Percentiles rank a stretch among this genome's conserved stretches.
These are phyloP conservation scores for Lachancea meyersii DNA, from an alignment of 805 yeast genomes.

Conservation along the genomic window DNA sequence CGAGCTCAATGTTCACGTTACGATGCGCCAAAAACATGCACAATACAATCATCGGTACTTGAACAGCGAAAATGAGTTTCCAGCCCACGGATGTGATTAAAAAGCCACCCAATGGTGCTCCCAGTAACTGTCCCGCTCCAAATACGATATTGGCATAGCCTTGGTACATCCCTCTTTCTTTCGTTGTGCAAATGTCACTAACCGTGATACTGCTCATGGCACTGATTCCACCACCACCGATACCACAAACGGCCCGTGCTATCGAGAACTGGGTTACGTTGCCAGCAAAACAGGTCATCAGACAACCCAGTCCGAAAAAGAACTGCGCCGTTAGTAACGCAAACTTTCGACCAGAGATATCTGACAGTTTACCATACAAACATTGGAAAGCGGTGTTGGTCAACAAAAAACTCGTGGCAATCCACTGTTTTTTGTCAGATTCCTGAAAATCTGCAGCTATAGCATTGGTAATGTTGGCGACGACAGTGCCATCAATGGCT, in stretches of 20 bases:
- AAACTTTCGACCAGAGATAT: constrained; percentile 43
- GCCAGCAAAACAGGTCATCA: constrained; percentile 35
- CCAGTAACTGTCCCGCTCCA: constrained; percentile 67
- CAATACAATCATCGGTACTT: constrained; percentile 41
- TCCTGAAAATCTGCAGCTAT: constrained; percentile 45
- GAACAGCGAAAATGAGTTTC: constrained; percentile 50
- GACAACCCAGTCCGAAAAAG: constrained; percentile 43
- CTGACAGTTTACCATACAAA: constrained; percentile 54
- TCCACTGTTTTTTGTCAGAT: constrained; percentile 51
- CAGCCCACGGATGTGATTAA: constrained; percentile 56
- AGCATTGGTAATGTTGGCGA: constrained; percentile 43
- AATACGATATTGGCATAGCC: constrained; percentile 74
- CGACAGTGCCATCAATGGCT: constrained; percentile 43
- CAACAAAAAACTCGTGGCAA: constrained; percentile 55
- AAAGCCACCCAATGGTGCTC: constrained; percentile 63
- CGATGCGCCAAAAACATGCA: constrained; percentile 35
- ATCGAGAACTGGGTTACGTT: constrained; percentile 37
- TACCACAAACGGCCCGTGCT: constrained; percentile 71
- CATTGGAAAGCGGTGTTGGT: constrained; percentile 68
- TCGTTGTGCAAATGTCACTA: constrained; percentile 67
- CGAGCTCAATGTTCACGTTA: constrained; percentile 39
- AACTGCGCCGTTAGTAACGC: constrained; percentile 38
- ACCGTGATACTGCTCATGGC: constrained; percentile 69
- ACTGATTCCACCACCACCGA: constrained; percentile 88
- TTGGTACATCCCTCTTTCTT: constrained; percentile 75